Conservation (phyloP, 495 filamentous ascomycete species). For the Aspergillus saccharolyticus region DNA sequence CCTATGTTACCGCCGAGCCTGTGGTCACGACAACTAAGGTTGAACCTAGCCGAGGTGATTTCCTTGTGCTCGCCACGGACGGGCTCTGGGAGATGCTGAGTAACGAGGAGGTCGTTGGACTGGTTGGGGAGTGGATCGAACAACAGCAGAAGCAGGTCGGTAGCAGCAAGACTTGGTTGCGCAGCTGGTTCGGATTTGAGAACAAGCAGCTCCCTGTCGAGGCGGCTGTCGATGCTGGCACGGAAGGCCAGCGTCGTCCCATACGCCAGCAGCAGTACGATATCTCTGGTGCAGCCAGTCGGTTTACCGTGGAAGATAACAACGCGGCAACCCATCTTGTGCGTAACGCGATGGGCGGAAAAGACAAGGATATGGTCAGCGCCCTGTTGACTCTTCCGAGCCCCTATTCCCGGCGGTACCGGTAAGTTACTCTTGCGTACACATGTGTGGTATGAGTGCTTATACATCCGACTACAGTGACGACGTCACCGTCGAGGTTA, state of each 20-base stretch:
- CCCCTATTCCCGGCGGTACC: conserved; percentile 84
- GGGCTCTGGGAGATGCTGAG: conserved; percentile 99
- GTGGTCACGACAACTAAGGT: conserved; percentile 93
- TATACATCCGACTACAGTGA: conserved; percentile 50
- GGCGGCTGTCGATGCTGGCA: conserved; percentile 45
- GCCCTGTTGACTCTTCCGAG: conserved; percentile 87
- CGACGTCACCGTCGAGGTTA: conserved; percentile 95
- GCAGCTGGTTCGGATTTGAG: conserved; percentile 46
- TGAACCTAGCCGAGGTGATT: conserved; percentile 84
- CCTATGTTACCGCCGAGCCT: conserved; percentile 97
- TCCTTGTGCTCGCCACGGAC: conserved; percentile 94
- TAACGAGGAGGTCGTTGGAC: conserved; percentile 94
- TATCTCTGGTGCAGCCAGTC: conserved; percentile 60
- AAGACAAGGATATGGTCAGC: conserved; percentile 89
- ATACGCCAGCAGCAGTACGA: conserved; percentile 82
- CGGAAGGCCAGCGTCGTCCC: conserved; percentile 56
- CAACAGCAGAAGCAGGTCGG: conserved; percentile 50
- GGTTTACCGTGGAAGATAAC: conserved; percentile 92
- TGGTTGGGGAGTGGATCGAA: conserved; percentile 96
- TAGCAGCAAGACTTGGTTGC: conserved; percentile 43
- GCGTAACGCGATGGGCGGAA: conserved; percentile 90
- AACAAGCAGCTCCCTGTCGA: conserved; percentile 51
- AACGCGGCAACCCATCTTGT: conserved; percentile 96
- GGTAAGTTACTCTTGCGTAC: conserved; percentile 45
- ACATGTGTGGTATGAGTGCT: conserved; percentile 11